A percentile compares a stretch with the other conserved stretches of the same genome.
Conservation (phyloP, 2,329 filamentous ascomycete species). For the Fusarium siculi region DNA sequence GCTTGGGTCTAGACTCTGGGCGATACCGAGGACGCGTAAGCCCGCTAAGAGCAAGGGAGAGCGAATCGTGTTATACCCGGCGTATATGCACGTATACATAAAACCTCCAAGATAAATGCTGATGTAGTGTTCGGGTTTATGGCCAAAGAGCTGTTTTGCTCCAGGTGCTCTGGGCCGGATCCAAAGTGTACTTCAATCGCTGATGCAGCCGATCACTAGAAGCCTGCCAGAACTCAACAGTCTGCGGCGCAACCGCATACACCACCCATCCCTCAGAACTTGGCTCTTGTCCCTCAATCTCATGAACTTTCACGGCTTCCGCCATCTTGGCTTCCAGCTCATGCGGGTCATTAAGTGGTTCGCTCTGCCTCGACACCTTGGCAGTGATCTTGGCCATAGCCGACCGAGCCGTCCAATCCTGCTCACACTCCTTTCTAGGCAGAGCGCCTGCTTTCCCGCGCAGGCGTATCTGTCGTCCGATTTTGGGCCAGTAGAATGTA, state of each 20-base stretch:
- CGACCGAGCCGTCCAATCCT: slow-evolving; percentile 6
- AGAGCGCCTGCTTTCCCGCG: background rate
- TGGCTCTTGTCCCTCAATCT: background rate
- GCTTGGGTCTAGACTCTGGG: background rate
- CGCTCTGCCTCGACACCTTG: slow-evolving; percentile 7
- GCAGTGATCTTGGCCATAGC: slow-evolving; percentile 6
- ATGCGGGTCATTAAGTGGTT: background rate
- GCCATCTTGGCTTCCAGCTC: background rate
- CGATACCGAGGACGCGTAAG: background rate
- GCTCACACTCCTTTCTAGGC: background rate
- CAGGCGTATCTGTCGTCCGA: slow-evolving; percentile 1
- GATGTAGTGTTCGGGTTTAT: background rate
- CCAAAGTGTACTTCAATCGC: background rate
- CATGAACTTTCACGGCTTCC: background rate
- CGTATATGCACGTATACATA: background rate
- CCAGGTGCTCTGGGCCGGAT: background rate
- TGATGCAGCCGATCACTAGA: slow-evolving; percentile 10
- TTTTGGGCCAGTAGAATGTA: slow-evolving; percentile 15
- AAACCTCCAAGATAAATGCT: background rate
- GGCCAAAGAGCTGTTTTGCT: background rate
- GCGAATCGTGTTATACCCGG: background rate
- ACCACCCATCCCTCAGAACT: background rate
- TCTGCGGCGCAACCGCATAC: background rate
- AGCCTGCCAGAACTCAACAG: slow-evolving; percentile 16
- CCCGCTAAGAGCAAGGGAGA: background rate